phyloP scores from a whole-genome alignment of 768 basidiomycete genomes.

The Amanita inopinata region DNA sequence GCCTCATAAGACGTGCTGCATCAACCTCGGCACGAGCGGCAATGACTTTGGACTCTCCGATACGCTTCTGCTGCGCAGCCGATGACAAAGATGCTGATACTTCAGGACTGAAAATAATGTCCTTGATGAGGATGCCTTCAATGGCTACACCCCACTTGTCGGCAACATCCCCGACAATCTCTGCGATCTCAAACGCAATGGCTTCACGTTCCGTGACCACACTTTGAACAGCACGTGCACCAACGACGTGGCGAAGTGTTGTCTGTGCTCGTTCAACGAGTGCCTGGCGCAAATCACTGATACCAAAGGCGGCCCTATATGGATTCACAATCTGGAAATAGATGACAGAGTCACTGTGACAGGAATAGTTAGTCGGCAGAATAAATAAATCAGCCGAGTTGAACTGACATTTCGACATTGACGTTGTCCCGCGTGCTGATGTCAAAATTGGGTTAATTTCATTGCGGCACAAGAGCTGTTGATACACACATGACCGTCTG shows the following conservation, averaged over 20 bases:
- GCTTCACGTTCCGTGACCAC: constrained; percentile 97
- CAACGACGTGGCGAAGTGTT: constrained; percentile 94
- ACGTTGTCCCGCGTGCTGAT: constrained; percentile 84
- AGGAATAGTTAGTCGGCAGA: constrained; percentile 10
- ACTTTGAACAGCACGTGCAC: constrained; percentile 88
- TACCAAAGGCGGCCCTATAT: constrained; percentile 91
- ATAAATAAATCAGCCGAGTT: constrained; percentile 4
- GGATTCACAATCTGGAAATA: constrained; percentile 88
- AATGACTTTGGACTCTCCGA: constrained; percentile 95
- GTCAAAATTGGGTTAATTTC: constrained; percentile 2
- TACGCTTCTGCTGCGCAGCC: constrained; percentile 94
- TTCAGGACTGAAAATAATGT: constrained; percentile 88
- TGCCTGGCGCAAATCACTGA: constrained; percentile 80
- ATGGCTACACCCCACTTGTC: constrained; percentile 97
- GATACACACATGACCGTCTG: constrained; percentile 68
- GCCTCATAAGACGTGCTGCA: constrained; percentile 89
- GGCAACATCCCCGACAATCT: constrained; percentile 86
- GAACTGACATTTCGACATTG: constrained; percentile 78
- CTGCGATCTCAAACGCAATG: constrained; percentile 93
- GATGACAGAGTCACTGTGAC: constrained; percentile 90
- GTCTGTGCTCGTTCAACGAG: constrained; percentile 85
- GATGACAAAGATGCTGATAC: constrained; percentile 86
- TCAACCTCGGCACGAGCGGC: constrained; percentile 95
- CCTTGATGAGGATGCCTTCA: constrained; percentile 92
- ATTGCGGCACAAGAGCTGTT: not conserved